These are phyloP conservation scores for Epichloe gansuensis DNA, from an alignment of 2,329 filamentous ascomycete species.

Conservation along the genomic window DNA sequence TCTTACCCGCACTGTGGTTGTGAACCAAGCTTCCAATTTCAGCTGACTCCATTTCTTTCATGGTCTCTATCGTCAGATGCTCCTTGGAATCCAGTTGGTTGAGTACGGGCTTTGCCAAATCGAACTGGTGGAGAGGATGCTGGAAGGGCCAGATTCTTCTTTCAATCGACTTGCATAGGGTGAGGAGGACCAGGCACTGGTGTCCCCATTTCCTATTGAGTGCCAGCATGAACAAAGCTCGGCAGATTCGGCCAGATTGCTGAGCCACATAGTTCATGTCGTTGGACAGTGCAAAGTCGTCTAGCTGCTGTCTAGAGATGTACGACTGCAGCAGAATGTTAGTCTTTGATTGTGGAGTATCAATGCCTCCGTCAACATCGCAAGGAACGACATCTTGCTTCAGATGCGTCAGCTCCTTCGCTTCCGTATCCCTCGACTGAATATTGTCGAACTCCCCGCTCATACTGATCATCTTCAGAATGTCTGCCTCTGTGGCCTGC, in stretches of 20 bases:
- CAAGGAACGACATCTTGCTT: constrained; percentile 62
- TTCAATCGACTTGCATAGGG: constrained; percentile 92
- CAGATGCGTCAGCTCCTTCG: constrained; percentile 70
- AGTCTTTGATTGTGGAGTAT: constrained; percentile 75
- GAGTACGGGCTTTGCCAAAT: constrained; percentile 71
- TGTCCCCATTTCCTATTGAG: constrained; percentile 92
- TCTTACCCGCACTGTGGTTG: constrained; percentile 76
- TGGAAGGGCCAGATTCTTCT: constrained; percentile 91
- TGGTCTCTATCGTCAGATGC: constrained; percentile 60
- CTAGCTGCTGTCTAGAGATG: constrained; percentile 75
- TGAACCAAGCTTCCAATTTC: constrained; percentile 89
- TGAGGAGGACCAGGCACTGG: constrained; percentile 82
- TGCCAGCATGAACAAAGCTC: constrained; percentile 94
- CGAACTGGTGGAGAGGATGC: constrained; percentile 91
- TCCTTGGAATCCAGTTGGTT: constrained; percentile 78
- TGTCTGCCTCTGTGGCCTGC: constrained; percentile 76
- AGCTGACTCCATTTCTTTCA: constrained; percentile 85
- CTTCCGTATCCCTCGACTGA: constrained; percentile 80
- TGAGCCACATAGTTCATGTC: constrained; percentile 93
- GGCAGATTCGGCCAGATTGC: constrained; percentile 86
- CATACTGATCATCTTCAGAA: constrained; percentile 93
- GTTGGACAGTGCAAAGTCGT: constrained; percentile 87
- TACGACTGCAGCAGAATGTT: constrained; percentile 92
- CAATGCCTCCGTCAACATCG: constrained; percentile 60
- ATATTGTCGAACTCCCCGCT: constrained; percentile 98